These are phyloP conservation scores for Ogataea populi-albae DNA, from an alignment of 805 yeast species.

Conservation along the genomic window DNA sequence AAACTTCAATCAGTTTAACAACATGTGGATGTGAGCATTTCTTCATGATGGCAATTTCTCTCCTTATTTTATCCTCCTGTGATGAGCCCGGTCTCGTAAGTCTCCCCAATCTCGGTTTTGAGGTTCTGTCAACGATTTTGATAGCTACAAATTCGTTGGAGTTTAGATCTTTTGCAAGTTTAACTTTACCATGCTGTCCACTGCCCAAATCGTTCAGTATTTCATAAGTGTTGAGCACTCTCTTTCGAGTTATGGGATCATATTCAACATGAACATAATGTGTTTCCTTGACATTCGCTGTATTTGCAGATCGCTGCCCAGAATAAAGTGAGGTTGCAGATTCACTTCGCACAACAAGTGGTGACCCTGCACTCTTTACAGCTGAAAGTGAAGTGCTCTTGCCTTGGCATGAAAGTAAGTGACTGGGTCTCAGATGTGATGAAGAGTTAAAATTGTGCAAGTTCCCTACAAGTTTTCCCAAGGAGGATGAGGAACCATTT, in stretches of 20 bases:
- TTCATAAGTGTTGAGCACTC: slow-evolving; percentile 86
- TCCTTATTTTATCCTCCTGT: slow-evolving; percentile 70
- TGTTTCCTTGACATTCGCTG: slow-evolving; percentile 71
- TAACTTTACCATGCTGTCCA: slow-evolving; percentile 99
- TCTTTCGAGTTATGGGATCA: slow-evolving; percentile 81
- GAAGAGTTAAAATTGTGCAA: slow-evolving; percentile 10
- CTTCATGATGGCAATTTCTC: slow-evolving; percentile 92
- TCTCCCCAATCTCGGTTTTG: slow-evolving; percentile 51
- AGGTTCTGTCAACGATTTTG: slow-evolving; percentile 81
- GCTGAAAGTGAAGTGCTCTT: too few relatives aligned
- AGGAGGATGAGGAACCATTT: slow-evolving; percentile 20
- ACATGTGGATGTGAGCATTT: slow-evolving; percentile 90
- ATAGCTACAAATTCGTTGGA: slow-evolving; percentile 77
- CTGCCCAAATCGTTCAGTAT: slow-evolving; percentile 82
- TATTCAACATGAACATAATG: slow-evolving; percentile 75
- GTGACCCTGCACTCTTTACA: slow-evolving; percentile 9
- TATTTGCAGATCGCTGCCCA: slow-evolving; percentile 2
- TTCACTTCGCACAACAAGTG: slow-evolving; percentile 5
- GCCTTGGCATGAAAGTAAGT: neutral
- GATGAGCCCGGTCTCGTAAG: slow-evolving; percentile 28
- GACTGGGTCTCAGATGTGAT: slow-evolving; percentile 1
- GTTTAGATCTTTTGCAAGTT: slow-evolving; percentile 76
- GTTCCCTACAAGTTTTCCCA: slow-evolving; percentile 22
- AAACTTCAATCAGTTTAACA: slow-evolving; percentile 80
- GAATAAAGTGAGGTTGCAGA: slow-evolving; percentile 3